Evolutionary conservation across 192 early-diverging fungal species (phyloP), one percentile per base, ranked within the genome.

Genomic region (Podila minutissima): DNA sequence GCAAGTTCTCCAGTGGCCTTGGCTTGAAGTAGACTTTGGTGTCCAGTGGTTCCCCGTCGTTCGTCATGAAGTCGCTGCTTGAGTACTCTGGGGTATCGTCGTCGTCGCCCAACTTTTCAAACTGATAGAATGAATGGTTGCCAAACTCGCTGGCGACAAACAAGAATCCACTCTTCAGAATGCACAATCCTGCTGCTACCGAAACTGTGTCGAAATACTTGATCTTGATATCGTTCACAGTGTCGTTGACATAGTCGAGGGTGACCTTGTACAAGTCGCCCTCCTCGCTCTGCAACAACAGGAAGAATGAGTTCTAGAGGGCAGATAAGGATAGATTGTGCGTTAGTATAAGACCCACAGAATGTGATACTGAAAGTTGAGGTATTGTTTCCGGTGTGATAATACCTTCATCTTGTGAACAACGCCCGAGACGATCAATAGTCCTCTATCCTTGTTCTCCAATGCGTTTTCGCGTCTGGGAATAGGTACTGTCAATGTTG

Each of bases 151-250:
- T 91, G 37, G 93, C 92, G 5, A 92, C 93, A 85, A 99, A 97
- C 74, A 99, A 86, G 63, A 97, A 97, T 37, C 98, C 98, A 38
- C 94, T 92, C 71, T 94, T 96, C 60, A 99, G 87, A 53, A 99
- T 91, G 62, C 93, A 91, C 55, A 99, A 74, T 31, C 89, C 85
- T 19, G 89, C 85, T 11, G 96, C 88, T 4, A 93, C 87, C n/a
- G 96, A 92, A 4, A 99, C 88, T 7, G 95, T 96, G 74, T 99
- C 97, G 85, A 98, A 99, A 74, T 99, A 99, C 71, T 94, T 93
- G 69, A 99, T 93, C 32, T 89, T 91, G 78, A 99, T 86, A 4
- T 87, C 87, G 20, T 86, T 87, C 5, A 91, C 92, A 57, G 71
- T 83, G 26, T 87, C 88, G 4, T 85, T 88, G 20, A 83, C 84